A percentile compares a stretch with the other conserved stretches of the same genome.
Conservation (phyloP, 1,139 yeast species). For the Yamadazyma pseudoaaseri region DNA sequence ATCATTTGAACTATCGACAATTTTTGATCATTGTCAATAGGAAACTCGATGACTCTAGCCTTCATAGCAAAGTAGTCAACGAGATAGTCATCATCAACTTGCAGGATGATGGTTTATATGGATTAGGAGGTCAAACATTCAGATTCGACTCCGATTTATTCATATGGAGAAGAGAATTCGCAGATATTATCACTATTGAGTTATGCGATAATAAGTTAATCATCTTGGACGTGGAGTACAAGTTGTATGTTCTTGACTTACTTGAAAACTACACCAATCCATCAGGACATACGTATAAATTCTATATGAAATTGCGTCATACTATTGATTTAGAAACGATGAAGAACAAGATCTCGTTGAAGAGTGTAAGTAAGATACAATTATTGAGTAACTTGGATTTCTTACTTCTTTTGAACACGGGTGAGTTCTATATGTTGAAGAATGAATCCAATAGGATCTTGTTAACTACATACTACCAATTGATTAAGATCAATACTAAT, state of each 20-base stretch:
- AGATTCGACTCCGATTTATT: slow-evolving; percentile 40
- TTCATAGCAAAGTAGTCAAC: slow-evolving; percentile 23
- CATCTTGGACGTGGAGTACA: slow-evolving; percentile 28
- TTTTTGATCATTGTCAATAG: slow-evolving; percentile 37
- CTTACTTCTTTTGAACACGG: slow-evolving; percentile 33
- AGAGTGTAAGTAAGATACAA: slow-evolving; percentile 23
- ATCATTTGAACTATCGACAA: slow-evolving; percentile 38
- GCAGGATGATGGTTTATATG: slow-evolving; percentile 29
- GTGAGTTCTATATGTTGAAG: slow-evolving; percentile 39
- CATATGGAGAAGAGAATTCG: slow-evolving; percentile 40
- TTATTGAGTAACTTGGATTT: slow-evolving; percentile 34
- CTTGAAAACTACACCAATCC: slow-evolving; percentile 10
- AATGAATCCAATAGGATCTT: slow-evolving; percentile 25
- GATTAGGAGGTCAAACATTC: slow-evolving; percentile 33
- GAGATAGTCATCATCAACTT: slow-evolving; percentile 41
- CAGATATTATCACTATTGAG: slow-evolving; percentile 26
- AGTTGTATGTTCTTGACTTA: slow-evolving; percentile 33
- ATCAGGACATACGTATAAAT: slow-evolving; percentile 25
- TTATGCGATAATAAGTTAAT: slow-evolving; percentile 20
- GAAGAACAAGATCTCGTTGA: slow-evolving; percentile 23
- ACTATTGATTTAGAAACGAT: slow-evolving; percentile 39
- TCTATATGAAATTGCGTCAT: slow-evolving; percentile 32
- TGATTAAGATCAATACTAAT: slow-evolving; percentile 29
- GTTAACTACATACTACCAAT: slow-evolving; percentile 34
- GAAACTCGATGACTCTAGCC: slow-evolving; percentile 16